Evolutionary conservation across 2,329 filamentous ascomycete genomes (phyloP), one percentile per base, ranked within the genome.

Genomic region (Fusarium circinatum): DNA sequence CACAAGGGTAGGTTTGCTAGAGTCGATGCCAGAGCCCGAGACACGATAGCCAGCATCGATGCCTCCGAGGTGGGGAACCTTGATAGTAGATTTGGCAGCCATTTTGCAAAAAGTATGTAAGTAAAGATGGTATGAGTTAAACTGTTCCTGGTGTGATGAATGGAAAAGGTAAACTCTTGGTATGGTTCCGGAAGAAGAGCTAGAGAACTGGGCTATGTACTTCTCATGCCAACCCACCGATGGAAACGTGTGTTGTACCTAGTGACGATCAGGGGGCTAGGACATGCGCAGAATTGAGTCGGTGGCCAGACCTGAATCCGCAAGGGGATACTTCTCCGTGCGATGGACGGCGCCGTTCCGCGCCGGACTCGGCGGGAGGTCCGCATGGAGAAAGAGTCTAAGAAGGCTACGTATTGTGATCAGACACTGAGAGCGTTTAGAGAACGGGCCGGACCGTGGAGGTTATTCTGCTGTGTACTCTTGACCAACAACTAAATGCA

Each of bases 1-100:
- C 32, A 88, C 83, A 44, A 84, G 76, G 6, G 87, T 89, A 24
- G 87, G 86, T 79, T 88, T 89, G 60, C 80, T 78, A 9, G 84
- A 76, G 80, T 91, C 87, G 64, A 86, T 82, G 42, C 74, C 78
- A 59, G 82, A 79, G 60, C 82, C 80, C 32, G 83, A 82, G 39
- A 86, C 77, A 51, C 84, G 80, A 76, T 86, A 87, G 49, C 85
- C 86, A 47, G 81, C 85, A 57, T 78, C 78, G 78, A 85, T 86
- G 51, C 85, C 85, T 45, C 85, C 85, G 11, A 87, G 80, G 78
- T 87, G 86, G 63, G 85, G 84, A 60, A 87, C 84, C 48, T 79
- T 72, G 70, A 87, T 73, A n/a, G 84, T 86, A 10, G 80, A 82
- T 38, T 79, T 82, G 38, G 83, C 83, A 49, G 82, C 80, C 82